Conservation (phyloP, 129 eudicot genomes). For the Mikania micrantha region DNA sequence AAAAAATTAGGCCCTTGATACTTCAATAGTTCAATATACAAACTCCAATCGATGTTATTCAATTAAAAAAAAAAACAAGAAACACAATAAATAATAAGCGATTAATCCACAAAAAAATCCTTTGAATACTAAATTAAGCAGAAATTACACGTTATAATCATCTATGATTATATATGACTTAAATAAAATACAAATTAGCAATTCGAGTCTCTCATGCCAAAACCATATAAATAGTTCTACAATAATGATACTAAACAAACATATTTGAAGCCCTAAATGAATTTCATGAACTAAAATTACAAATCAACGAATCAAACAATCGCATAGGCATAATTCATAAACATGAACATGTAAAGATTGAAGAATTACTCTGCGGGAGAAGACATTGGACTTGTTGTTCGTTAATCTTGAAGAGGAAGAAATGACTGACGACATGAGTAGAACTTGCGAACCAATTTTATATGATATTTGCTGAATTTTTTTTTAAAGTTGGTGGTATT, state of each 20-base stretch:
- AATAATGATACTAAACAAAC: neutral
- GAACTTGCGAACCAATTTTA: neutral
- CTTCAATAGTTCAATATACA: neutral
- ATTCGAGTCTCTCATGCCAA: neutral
- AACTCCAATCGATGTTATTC: neutral
- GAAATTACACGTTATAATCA: neutral
- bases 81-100: neutral
- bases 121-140: neutral
- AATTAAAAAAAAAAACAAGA: neutral
- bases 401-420: slow-evolving; percentile 4
- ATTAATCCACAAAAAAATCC: neutral
- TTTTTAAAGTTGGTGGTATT: no score
- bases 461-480: no score
- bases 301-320: neutral
- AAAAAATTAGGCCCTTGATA: neutral
- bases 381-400: neutral
- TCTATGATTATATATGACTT: no score
- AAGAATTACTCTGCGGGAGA: no score
- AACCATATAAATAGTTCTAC: neutral
- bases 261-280: neutral
- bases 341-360: neutral
- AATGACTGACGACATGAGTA: neutral
- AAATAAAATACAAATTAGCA: neutral
- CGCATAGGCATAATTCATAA: neutral
- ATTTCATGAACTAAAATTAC: neutral